Base-by-base conservation (phyloP, 1,284 basidiomycete genomes). In the Leccinum variabile region DNA sequence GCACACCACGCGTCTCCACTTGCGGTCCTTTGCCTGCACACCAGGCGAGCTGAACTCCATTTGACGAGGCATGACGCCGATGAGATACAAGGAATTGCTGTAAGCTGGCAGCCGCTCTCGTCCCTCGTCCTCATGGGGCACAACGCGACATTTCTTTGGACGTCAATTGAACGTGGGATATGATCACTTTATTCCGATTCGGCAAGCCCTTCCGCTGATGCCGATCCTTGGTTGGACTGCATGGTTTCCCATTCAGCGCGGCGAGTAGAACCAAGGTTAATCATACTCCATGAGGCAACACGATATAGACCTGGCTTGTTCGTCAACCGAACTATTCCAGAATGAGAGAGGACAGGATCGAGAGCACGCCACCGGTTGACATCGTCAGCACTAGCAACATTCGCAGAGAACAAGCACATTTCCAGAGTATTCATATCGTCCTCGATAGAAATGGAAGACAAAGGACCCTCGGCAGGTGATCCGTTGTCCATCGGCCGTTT, bases 1-100 rank as follows among this genome's bases (percentile, higher is more conserved):
- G 74, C 95, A 93, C 70, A 97, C 85, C 65, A 90, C 86, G 59
- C 92, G 82, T 67, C 90, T 87, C 97, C 97, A 99, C 71, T 93
- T 93, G 41, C 97, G 83, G 72, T 98, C 95, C 72, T 84, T 87
- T 16, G 95, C 89, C 74, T 97, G 94, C 3, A 94, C 81, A 9
- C 94, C 94, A 0, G 95, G 94, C 14, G 84, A 79, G 1, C 78
- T 80, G 74, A 99, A 98, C 80, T 99, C 97, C 89, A 97, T 88
- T 82, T 99, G 99, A 59, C 94, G 87, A 5, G 92, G 91, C 79
- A 99, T 84, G 64, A 90, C 85, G 2, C 91, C 94, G 58, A 88
- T 84, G 67, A 98, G 87, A 74, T 94, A 90, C 14, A 98, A 87
- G 54, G 80, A 73, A 77, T 97, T 98, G 67, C 82, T 85, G 77